Evolutionary conservation across 1,284 basidiomycete genomes (phyloP).

Genomic region (Phenoliferia sp.): DNA sequence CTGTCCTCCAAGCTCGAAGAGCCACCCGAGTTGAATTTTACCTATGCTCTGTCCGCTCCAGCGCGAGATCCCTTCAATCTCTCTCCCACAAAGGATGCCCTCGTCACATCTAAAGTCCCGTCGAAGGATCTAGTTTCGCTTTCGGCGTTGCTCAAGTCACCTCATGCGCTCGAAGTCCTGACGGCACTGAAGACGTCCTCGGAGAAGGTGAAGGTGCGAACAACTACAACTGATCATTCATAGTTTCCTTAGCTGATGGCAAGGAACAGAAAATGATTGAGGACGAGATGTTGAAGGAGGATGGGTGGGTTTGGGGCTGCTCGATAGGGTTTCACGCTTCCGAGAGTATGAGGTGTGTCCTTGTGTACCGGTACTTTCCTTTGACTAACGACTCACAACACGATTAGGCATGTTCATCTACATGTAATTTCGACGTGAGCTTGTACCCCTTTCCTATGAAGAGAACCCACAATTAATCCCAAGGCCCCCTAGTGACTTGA

Average conservation of each 20-base stretch:
- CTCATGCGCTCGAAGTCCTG: constrained; percentile 57
- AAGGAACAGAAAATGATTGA: constrained; percentile 20
- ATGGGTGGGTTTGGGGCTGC: constrained; percentile 74
- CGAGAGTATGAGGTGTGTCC: constrained; percentile 52
- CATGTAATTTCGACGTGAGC: constrained; percentile 74
- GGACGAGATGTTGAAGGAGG: constrained; percentile 71
- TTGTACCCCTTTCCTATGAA: not conserved
- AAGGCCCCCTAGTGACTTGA: constrained; percentile 51
- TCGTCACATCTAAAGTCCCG: constrained; percentile 32
- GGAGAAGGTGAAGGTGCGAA: constrained; percentile 49
- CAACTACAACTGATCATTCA: too few species aligned
- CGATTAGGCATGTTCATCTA: constrained; percentile 57
- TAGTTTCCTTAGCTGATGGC: too few species aligned
- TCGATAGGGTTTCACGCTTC: constrained; percentile 81
- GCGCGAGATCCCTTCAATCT: constrained; percentile 27
- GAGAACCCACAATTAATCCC: not conserved
- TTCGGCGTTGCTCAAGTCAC: constrained; percentile 55
- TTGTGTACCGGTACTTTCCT: not conserved
- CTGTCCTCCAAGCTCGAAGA: constrained; percentile 46
- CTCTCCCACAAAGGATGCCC: not conserved
- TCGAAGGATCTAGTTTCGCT: constrained; percentile 54
- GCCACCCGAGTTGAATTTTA: constrained; percentile 72
- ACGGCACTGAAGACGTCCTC: constrained; percentile 56
- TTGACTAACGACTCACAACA: not conserved
- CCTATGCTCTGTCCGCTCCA: constrained; percentile 38